phyloP scores from a whole-genome alignment of 2,329 filamentous ascomycete genomes.

The Berkeleyomyces basicola region DNA sequence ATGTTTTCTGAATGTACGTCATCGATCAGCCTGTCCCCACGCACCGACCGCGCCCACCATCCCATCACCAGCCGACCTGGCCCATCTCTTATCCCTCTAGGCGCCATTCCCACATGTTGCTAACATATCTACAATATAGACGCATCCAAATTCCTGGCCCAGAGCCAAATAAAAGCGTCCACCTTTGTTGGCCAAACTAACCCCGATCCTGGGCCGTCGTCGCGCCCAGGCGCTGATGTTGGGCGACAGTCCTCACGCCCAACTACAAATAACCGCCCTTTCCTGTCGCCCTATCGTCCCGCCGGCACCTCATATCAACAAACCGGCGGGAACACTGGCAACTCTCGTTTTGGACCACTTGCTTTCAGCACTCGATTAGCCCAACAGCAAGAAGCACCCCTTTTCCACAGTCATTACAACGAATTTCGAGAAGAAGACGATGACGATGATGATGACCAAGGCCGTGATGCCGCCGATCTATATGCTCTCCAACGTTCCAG shows the following conservation, averaged over 20 bases:
- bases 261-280: conserved; percentile 24
- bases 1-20: conserved; percentile 68
- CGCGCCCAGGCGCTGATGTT: conserved; percentile 20
- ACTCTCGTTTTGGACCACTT: conserved; percentile 53
- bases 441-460: conserved; percentile 76
- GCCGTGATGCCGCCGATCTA: conserved; percentile 83
- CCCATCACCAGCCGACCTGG: not conserved
- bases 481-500: conserved; percentile 83
- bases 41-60: not conserved
- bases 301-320: conserved; percentile 68
- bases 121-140: conserved; percentile 35
- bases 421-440: conserved; percentile 88
- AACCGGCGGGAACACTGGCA: conserved; percentile 27
- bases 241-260: not conserved
- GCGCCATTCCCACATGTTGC: not conserved
- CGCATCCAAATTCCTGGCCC: conserved; percentile 88
- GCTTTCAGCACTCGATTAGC: conserved; percentile 65
- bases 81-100: not conserved
- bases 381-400: conserved; percentile 58
- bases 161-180: conserved; percentile 83
- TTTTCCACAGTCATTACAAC: conserved; percentile 87
- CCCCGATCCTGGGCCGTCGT: conserved; percentile 23
- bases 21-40: not conserved
- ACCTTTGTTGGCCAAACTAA: conserved; percentile 45
- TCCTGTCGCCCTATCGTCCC: conserved; percentile 28